phyloP scores from a whole-genome alignment of 1,284 basidiomycete species.

The Gyrodon tennesseensis region DNA sequence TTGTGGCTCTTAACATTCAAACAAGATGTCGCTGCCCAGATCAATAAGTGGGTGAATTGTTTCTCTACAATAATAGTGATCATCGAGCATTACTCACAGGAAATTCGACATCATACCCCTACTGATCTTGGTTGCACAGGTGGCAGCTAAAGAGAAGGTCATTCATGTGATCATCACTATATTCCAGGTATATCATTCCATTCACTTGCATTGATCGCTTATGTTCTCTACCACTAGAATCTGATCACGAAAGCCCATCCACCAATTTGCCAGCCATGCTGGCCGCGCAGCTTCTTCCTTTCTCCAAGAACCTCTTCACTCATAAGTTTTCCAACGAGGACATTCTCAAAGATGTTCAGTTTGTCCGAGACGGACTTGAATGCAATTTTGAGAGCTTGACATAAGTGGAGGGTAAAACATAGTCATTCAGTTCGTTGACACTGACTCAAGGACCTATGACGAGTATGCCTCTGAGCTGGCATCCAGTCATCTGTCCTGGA shows the following conservation, averaged over 20 bases:
- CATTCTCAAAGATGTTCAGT: constrained; percentile 87
- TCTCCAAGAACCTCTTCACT: constrained; percentile 77
- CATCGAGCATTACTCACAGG: constrained; percentile 46
- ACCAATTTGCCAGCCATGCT: constrained; percentile 93
- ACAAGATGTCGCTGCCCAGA: constrained; percentile 75
- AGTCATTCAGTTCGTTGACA: constrained; percentile 3
- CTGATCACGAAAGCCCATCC: constrained; percentile 79
- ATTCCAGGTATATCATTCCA: constrained; percentile 62
- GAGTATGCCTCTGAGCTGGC: constrained; percentile 92
- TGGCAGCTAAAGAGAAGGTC: constrained; percentile 96
- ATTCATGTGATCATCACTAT: constrained; percentile 94
- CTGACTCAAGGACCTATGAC: constrained; percentile 78
- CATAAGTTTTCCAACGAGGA: constrained; percentile 97
- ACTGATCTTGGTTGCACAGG: constrained; percentile 83
- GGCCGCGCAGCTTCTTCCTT: constrained; percentile 82
- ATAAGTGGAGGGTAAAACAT: constrained; percentile 49
- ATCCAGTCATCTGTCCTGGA: constrained; percentile 91
- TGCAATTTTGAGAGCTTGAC: constrained; percentile 85
- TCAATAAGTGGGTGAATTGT: constrained; percentile 63
- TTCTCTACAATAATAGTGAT: background rate
- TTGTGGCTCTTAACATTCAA: constrained; percentile 96
- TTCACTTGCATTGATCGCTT: constrained; percentile 5
- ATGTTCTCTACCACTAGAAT: constrained; percentile 57
- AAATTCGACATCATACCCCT: constrained; percentile 90
- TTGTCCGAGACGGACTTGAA: constrained; percentile 79